phyloP scores from a whole-genome alignment of 2,329 filamentous ascomycete species.

The Alternaria sp. region DNA sequence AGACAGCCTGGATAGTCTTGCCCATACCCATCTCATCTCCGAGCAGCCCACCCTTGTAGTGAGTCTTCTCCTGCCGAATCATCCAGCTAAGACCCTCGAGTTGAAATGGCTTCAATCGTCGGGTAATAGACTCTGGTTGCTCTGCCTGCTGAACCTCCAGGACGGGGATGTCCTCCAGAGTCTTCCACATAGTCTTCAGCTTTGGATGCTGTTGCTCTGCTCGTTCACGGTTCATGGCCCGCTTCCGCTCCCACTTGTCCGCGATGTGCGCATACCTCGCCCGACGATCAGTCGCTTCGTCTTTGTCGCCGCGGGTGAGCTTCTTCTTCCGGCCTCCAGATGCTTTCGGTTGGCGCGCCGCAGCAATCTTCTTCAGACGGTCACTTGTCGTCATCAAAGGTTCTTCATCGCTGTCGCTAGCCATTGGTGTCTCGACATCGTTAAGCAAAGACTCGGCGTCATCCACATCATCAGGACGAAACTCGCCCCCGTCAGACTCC shows the following conservation, averaged over 20 bases:
- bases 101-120: slow-evolving; percentile 90
- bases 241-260: slow-evolving; percentile 50
- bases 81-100: slow-evolving; percentile 95
- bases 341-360: slow-evolving; percentile 14
- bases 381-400: slow-evolving; percentile 29
- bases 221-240: slow-evolving; percentile 65
- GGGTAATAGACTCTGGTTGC: slow-evolving; percentile 79
- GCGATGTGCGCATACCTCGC: slow-evolving; percentile 42
- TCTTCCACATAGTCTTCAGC: slow-evolving; percentile 83
- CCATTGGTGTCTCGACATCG: slow-evolving; percentile 21
- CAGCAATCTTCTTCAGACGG: slow-evolving; percentile 20
- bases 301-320: slow-evolving; percentile 29
- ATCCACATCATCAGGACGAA: slow-evolving; percentile 32
- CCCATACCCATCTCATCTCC: slow-evolving; percentile 99
- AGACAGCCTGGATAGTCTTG: slow-evolving; percentile 98
- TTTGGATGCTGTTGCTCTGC: slow-evolving; percentile 79
- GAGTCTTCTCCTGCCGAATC: slow-evolving; percentile 81
- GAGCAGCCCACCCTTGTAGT: slow-evolving; percentile 87
- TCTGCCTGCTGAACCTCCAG: slow-evolving; percentile 69
- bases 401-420: slow-evolving; percentile 37
- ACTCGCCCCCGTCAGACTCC: slow-evolving; percentile 38
- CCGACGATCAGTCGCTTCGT: slow-evolving; percentile 23
- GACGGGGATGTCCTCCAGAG: slow-evolving; percentile 70
- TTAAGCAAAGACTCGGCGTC: slow-evolving; percentile 29
- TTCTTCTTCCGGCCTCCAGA: slow-evolving; percentile 33